phyloP scores from a whole-genome alignment of 108 stramenopile species.

The Bacterosira constricta region DNA sequence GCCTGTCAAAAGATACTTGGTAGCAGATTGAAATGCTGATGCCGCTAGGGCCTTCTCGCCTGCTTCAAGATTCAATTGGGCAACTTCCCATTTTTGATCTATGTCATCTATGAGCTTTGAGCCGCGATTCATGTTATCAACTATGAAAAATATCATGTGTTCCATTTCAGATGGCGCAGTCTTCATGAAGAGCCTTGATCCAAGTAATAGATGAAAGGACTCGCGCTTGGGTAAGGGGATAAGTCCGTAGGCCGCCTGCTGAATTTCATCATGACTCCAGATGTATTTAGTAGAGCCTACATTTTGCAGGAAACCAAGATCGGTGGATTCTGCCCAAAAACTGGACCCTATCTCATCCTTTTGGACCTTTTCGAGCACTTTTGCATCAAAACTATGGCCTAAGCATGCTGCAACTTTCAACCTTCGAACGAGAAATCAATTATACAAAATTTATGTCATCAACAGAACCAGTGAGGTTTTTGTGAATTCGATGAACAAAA shows the following conservation, averaged over 20 bases:
- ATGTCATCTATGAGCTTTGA: slow-evolving; percentile 23
- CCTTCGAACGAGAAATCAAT: no score
- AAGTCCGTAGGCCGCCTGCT: slow-evolving; percentile 61
- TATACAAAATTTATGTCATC: no score
- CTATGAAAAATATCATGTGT: slow-evolving; percentile 42
- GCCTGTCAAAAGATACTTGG: slow-evolving; percentile 52
- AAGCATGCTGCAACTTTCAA: slow-evolving; percentile 59
- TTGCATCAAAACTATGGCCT: slow-evolving; percentile 49
- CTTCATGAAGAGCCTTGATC: slow-evolving; percentile 46
- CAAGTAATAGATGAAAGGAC: slow-evolving; percentile 59
- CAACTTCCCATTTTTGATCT: slow-evolving; percentile 35
- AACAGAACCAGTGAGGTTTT: no score
- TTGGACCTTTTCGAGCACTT: slow-evolving; percentile 16
- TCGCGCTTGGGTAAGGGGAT: slow-evolving; percentile 40
- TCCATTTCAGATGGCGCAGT: slow-evolving; percentile 40
- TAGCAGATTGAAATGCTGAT: slow-evolving; percentile 54
- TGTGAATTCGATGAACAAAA: no score
- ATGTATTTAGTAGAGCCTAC: slow-evolving; percentile 29
- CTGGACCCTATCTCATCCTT: slow-evolving; percentile 19
- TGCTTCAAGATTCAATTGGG: slow-evolving; percentile 53
- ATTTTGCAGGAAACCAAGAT: slow-evolving; percentile 17
- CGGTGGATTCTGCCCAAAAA: slow-evolving; percentile 38
- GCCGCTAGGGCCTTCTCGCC: slow-evolving; percentile 50
- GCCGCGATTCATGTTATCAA: slow-evolving; percentile 54
- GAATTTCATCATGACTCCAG: slow-evolving; percentile 67